Base-by-base conservation (phyloP, 352 stramenopile species). In the Pythium dissotocum region DNA sequence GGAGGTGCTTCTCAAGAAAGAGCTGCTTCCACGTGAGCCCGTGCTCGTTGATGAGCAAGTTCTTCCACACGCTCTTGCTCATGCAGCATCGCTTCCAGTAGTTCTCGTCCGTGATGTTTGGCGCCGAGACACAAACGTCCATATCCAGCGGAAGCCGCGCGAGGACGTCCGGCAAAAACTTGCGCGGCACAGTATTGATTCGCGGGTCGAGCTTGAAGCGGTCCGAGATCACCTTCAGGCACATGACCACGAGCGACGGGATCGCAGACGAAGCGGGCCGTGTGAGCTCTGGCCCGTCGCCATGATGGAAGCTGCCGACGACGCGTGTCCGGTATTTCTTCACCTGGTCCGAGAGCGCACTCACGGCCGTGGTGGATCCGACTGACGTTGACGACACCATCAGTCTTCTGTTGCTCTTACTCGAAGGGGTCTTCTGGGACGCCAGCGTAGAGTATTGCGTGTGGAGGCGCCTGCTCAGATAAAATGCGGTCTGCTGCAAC, bases 1-100 rank as follows among this genome's bases (percentile, higher is more conserved):
- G 82, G 24, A 96, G 44, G 53, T 87, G 65, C 55, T 80, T 89
- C 68, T 91, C 84, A 44, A 98, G 80, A 68, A 91, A 98, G 32
- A 98, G 80, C 70, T 98, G 93, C 78, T 98, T 98, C 94, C 93
- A 98, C 21, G 86, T 97, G 54, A 98, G 76, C 36, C 91, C 91
- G 63, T 98, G 94, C 40, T 97, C 87, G 1, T 71, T 60, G 62
- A 98, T 96, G 67, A 94, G 79, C 54, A 95, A 85, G 65, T 97
- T 97, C 61, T 94, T 90, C 93, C 92, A 98, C 36, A 78, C 77
- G n/a, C 74, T 81, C 49, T 90, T 85, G 64, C 78, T 83, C 49
- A 96, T 72, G 65, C 88, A 97, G 61, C 88, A 89, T 10, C 87
- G 80, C 69, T 98, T 98, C 94, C 94, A 98, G 76, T 98, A 98